Percentiles rank a stretch among this genome's conserved stretches.
Conservation (phyloP, 139 green algal genomes). For the Ettlia oleoabundans region DNA sequence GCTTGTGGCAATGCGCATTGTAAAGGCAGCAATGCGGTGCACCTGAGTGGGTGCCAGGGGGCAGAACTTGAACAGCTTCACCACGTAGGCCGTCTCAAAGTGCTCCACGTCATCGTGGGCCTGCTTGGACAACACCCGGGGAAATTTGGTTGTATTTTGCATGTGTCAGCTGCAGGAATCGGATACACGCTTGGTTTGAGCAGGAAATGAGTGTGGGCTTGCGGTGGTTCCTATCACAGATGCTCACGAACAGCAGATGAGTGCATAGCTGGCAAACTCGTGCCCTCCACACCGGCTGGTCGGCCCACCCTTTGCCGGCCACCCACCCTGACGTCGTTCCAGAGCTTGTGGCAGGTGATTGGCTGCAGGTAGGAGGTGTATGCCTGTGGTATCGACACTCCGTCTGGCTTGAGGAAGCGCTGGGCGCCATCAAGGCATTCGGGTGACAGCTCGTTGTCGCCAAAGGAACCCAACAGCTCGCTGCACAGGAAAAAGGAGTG, state of each 20-base stretch:
- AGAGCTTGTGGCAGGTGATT: conserved; percentile 87
- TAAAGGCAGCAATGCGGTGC: not conserved
- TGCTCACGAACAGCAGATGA: not conserved
- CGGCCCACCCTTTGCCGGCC: not conserved
- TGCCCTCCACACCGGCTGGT: not conserved
- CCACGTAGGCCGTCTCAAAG: conserved; percentile 96
- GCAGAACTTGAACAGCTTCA: conserved; percentile 83
- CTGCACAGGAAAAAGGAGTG: conserved; percentile 30
- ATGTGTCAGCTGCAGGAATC: not conserved
- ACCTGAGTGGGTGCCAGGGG: conserved; percentile 42
- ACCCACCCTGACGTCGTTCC: conserved; percentile 66
- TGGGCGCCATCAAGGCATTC: conserved; percentile 95
- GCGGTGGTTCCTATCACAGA: too few species aligned
- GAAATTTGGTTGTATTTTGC: not conserved
- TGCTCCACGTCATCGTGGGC: conserved; percentile 85
- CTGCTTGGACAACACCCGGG: too few species aligned
- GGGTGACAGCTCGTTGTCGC: conserved; percentile 98
- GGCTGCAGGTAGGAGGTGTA: conserved; percentile 87
- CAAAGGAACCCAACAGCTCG: conserved; percentile 96
- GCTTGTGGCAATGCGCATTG: not conserved
- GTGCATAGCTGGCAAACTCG: not conserved
- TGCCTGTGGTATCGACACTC: conserved; percentile 79
- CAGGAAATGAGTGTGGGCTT: too few species aligned
- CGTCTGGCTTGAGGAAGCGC: conserved; percentile 83
- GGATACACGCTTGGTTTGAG: too few species aligned